A percentile compares a stretch with the other conserved stretches of the same genome.
phyloP scores from a whole-genome alignment of 306 rosid species.

The Sindora glabra region DNA sequence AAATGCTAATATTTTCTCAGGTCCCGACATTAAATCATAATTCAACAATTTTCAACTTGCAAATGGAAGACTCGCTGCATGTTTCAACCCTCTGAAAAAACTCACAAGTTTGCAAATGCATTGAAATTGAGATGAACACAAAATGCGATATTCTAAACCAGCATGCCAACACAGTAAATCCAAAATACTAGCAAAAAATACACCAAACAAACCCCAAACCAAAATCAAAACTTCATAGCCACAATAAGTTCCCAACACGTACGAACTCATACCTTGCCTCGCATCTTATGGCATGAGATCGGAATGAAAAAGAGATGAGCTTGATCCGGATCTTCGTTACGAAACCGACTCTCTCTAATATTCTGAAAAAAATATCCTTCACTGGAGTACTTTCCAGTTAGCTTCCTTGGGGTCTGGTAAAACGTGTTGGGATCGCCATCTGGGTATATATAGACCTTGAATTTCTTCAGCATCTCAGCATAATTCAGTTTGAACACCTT shows the following conservation, averaged over 20 bases:
- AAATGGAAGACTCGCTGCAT: neutral
- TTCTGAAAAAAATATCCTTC: conserved; percentile 95
- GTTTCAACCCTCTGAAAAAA: neutral
- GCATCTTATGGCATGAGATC: conserved; percentile 94
- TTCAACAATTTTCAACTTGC: neutral
- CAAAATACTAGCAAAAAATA: neutral
- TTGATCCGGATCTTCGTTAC: conserved; percentile 72
- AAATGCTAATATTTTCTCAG: neutral
- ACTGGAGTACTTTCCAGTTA: conserved; percentile 87
- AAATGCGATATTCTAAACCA: neutral
- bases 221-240: neutral
- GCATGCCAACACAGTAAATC: neutral
- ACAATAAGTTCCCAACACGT: no score
- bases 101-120: neutral
- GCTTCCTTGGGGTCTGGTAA: conserved; percentile 92
- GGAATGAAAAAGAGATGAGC: conserved; percentile 90
- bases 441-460: conserved; percentile 83
- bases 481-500: conserved; percentile 59
- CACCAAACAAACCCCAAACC: neutral
- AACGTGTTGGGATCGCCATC: conserved; percentile 90
- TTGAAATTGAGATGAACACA: neutral
- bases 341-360: conserved; percentile 70
- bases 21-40: conserved; percentile 10
- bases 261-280: conserved; percentile 83
- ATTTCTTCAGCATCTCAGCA: conserved; percentile 70